Percentiles rank a stretch among this genome's conserved stretches.
phyloP scores from a whole-genome alignment of 2,329 filamentous ascomycete species.

The Clonostachys rhizophaga region DNA sequence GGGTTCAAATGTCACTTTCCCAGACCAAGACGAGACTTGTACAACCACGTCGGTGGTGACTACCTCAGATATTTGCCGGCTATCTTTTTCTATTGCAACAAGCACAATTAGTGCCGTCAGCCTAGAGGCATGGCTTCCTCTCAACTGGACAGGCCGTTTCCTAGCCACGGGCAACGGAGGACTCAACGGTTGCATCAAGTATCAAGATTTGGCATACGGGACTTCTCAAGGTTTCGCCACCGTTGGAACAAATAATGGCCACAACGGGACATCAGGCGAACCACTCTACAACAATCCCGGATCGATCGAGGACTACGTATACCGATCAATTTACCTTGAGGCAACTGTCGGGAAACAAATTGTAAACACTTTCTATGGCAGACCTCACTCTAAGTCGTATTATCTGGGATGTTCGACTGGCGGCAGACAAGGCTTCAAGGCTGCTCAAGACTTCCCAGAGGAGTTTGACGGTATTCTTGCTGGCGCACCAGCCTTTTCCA shows the following conservation, averaged over 20 bases:
- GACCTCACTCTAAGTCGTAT: constrained; percentile 35
- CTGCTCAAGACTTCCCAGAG: constrained; percentile 44
- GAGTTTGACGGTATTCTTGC: constrained; percentile 56
- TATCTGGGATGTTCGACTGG: constrained; percentile 56
- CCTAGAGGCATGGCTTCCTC: constrained; percentile 42
- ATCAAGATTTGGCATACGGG: constrained; percentile 39
- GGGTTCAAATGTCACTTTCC: too few relatives aligned
- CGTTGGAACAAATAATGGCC: constrained; percentile 45
- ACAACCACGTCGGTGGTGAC: too few relatives aligned
- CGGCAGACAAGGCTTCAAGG: constrained; percentile 52
- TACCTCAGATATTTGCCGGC: too few relatives aligned
- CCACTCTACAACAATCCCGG: constrained; percentile 27
- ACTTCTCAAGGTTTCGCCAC: constrained; percentile 35
- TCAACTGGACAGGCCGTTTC: constrained; percentile 34
- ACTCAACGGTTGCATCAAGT: constrained; percentile 41
- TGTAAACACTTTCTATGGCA: constrained; percentile 38
- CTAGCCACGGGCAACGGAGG: constrained; percentile 44
- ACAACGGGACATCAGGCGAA: constrained; percentile 32
- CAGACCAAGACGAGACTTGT: too few relatives aligned
- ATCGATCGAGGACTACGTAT: constrained; percentile 26
- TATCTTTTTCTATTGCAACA: constrained; percentile 11
- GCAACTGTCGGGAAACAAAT: constrained; percentile 42
- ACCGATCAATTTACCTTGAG: constrained; percentile 35
- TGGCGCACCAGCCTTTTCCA: constrained; percentile 32
- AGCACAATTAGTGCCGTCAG: constrained; percentile 32